A percentile compares a stretch with the other conserved stretches of the same genome.
These are phyloP conservation scores for Hypoxylon intermedium DNA, from an alignment of 495 filamentous ascomycete species.

Conservation along the genomic window DNA sequence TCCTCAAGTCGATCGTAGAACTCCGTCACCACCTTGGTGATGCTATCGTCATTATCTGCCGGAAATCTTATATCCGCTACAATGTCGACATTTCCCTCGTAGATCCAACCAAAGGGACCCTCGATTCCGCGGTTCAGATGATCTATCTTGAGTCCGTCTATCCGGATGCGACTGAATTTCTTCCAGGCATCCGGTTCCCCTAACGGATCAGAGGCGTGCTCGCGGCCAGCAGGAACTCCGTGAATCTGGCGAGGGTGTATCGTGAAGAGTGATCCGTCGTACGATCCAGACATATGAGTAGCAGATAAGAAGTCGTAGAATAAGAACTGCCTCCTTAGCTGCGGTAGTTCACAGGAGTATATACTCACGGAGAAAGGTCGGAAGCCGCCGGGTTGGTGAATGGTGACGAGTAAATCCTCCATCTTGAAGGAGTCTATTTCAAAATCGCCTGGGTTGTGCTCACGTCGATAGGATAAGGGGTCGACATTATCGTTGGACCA, in stretches of 20 bases:
- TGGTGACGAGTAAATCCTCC: slow-evolving; percentile 88
- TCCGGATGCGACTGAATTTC: slow-evolving; percentile 87
- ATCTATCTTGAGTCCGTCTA: slow-evolving; percentile 93
- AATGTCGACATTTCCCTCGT: slow-evolving; percentile 94
- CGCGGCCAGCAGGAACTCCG: slow-evolving; percentile 58
- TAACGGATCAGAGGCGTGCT: slow-evolving; percentile 53
- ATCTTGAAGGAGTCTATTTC: slow-evolving; percentile 96
- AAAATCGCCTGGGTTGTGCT: slow-evolving; percentile 91
- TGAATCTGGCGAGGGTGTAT: slow-evolving; percentile 94
- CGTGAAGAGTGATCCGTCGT: slow-evolving; percentile 94
- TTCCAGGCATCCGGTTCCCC: slow-evolving; percentile 76
- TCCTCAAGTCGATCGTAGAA: slow-evolving; percentile 95
- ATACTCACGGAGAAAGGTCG: slow-evolving; percentile 94
- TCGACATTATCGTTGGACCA: slow-evolving; percentile 76
- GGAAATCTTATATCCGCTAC: slow-evolving; percentile 95
- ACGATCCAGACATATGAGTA: slow-evolving; percentile 94
- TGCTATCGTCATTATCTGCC: slow-evolving; percentile 79
- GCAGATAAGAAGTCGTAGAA: slow-evolving; percentile 98
- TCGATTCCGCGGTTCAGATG: slow-evolving; percentile 93
- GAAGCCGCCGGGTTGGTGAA: slow-evolving; percentile 90
- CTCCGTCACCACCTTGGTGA: slow-evolving; percentile 89
- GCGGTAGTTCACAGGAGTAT: slow-evolving; percentile 91
- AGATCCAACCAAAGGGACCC: slow-evolving; percentile 96
- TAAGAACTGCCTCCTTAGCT: slow-evolving; percentile 91
- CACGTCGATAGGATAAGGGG: slow-evolving; percentile 83